phyloP scores from a whole-genome alignment of 2,329 filamentous ascomycete species.

The Colletotrichum zoysiae region DNA sequence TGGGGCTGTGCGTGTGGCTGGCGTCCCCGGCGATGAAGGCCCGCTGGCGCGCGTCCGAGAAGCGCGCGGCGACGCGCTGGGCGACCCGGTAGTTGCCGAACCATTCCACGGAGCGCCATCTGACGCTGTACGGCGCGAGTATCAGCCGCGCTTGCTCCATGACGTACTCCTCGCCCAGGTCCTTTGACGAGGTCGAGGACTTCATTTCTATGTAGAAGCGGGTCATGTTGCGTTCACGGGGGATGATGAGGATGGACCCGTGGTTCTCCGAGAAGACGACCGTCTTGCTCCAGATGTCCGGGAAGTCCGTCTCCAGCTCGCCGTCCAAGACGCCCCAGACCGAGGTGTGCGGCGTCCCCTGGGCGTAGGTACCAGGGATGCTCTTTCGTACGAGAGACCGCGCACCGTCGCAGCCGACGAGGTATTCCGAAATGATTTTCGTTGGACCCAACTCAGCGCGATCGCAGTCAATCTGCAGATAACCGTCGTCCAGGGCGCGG shows the following conservation, averaged over 20 bases:
- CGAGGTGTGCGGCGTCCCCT: conserved; percentile 53
- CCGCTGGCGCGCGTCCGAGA: conserved; percentile 70
- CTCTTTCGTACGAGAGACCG: conserved; percentile 65
- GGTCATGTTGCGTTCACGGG: conserved; percentile 69
- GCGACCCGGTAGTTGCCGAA: conserved; percentile 79
- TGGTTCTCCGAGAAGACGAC: conserved; percentile 65
- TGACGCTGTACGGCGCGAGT: conserved; percentile 56
- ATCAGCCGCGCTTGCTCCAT: conserved; percentile 64
- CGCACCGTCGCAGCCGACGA: conserved; percentile 71
- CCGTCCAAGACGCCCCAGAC: conserved; percentile 71
- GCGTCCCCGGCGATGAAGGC: conserved; percentile 77
- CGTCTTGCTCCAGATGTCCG: conserved; percentile 71
- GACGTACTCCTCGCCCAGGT: conserved; percentile 67
- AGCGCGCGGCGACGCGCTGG: conserved; percentile 77
- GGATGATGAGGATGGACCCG: conserved; percentile 71
- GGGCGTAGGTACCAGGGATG: conserved; percentile 56
- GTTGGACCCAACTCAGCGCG: not conserved
- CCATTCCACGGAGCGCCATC: conserved; percentile 73
- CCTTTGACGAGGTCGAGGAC: conserved; percentile 54
- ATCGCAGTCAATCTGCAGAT: conserved; percentile 9
- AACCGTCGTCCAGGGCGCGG: not conserved
- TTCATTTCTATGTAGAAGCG: conserved; percentile 56
- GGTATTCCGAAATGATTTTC: conserved; percentile 58
- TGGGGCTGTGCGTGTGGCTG: conserved; percentile 78
- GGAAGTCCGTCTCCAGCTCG: conserved; percentile 69